These are phyloP conservation scores for Emericellopsis terricola DNA, from an alignment of 495 filamentous ascomycete genomes.

Conservation along the genomic window DNA sequence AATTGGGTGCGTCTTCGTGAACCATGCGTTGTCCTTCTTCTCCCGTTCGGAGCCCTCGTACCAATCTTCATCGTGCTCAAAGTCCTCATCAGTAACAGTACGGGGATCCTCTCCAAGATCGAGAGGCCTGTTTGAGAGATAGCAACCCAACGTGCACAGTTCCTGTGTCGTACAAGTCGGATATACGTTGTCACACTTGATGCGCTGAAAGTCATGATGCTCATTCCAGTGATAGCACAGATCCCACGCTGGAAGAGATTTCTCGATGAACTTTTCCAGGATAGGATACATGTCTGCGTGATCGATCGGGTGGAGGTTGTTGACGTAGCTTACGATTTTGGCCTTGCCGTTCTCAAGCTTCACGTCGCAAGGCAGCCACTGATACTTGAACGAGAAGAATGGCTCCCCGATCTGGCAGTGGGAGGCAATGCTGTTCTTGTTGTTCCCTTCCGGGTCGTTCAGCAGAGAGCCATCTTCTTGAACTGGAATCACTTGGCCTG, in stretches of 20 bases:
- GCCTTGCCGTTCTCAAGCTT: constrained; percentile 22
- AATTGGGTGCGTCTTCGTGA: not conserved
- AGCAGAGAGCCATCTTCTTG: no score
- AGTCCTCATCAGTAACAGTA: not conserved
- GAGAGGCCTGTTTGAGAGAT: not conserved
- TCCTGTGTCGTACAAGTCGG: not conserved
- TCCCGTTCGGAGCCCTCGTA: not conserved
- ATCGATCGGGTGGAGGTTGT: constrained; percentile 34
- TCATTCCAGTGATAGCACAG: not conserved
- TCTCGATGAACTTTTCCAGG: constrained; percentile 27
- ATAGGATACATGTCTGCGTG: constrained; percentile 28
- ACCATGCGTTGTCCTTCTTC: constrained; percentile 1
- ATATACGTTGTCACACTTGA: not conserved
- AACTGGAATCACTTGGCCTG: not conserved
- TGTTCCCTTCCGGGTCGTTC: no score
- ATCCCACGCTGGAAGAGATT: constrained; percentile 1
- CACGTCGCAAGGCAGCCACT: constrained; percentile 42
- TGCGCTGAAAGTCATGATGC: not conserved
- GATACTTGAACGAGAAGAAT: constrained; percentile 7
- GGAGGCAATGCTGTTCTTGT: not conserved
- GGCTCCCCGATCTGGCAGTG: not conserved
- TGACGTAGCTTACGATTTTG: constrained; percentile 48
- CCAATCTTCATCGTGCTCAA: not conserved
- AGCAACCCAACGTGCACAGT: not conserved
- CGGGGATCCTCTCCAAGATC: not conserved